Base-by-base conservation (phyloP, 2,329 filamentous ascomycete genomes). In the Botryosphaeria dothidea region DNA sequence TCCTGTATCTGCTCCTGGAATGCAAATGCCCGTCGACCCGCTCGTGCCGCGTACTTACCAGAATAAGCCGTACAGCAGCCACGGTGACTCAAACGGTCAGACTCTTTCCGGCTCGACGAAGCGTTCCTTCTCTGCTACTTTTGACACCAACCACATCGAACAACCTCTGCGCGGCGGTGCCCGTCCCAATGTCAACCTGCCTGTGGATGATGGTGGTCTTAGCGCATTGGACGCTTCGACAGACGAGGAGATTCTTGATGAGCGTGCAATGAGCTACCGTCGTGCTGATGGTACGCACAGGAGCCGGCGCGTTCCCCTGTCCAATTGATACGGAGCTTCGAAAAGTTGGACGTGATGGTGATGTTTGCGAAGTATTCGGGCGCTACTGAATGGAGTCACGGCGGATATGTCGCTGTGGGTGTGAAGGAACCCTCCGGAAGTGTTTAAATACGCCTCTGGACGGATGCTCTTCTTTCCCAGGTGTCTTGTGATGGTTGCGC, bases 111-210 rank as follows among this genome's bases (percentile, higher is more conserved):
- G 77, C 8, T 76, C 75, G 8, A 74, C 79, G 65, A 84, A 84
- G 69, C 80, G 82, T 49, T 77, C 78, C 31, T 83, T 78, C 70
- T 78, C 78, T 23, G 74, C 76, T 62, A 80, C 80, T 8, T 84
- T 84, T 67, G 75, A 79, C 64, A 79, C 78, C 4, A 70, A 72
- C 17, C 78, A 82, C 67, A 69, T 82, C 46, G 75, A 75, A 31
- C 77, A 79, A 65, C 80, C 80, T 9, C 70, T 83, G 57, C 75
- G 79, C 21, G 73, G 79, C 64, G 81, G 81, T 46, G 80, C 79
- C 19, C 73, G 81, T 52, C 81, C 81, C 4, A 75, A 73, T 56
- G 71, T 71, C 17, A 67, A 70, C 15, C 71, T 69, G 25, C 67
- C 73, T 17, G 69, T 68, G 34, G 76, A 77, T 64, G 54, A 51